These are phyloP conservation scores for Tetrahymena elliotti DNA, from an alignment of 73 alveolate genomes.

Conservation along the genomic window DNA sequence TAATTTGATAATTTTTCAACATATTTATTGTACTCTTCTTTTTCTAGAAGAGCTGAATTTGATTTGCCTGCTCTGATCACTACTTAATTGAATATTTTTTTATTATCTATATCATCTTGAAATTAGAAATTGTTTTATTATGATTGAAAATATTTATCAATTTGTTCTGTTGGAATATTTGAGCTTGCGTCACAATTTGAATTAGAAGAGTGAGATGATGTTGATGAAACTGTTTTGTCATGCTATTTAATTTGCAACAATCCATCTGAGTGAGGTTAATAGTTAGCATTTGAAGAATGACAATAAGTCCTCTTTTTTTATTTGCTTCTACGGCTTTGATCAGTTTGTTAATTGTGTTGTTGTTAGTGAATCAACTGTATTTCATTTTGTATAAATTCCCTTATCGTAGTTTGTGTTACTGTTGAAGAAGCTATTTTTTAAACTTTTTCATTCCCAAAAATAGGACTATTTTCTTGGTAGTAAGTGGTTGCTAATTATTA, in stretches of 20 bases:
- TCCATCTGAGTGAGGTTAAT: background rate
- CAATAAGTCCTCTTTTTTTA: background rate
- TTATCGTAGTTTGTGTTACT: background rate
- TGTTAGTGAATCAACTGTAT: background rate
- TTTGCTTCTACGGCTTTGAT: background rate
- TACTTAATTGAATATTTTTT: background rate
- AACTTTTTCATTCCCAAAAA: background rate
- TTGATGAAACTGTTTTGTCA: background rate
- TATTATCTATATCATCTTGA: background rate
- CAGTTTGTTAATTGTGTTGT: background rate
- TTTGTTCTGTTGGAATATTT: background rate
- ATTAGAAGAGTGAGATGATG: background rate
- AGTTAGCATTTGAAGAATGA: background rate
- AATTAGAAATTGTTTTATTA: background rate
- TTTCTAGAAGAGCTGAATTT: background rate
- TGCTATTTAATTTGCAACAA: background rate
- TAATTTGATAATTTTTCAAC: background rate
- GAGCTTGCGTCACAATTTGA: background rate
- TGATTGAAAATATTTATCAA: background rate
- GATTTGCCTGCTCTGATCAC: background rate
- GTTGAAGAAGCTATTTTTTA: background rate
- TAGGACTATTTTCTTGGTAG: background rate
- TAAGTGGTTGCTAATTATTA: background rate
- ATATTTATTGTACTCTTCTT: background rate
- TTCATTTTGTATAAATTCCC: background rate